These are phyloP conservation scores for Avicennia marina DNA, from an alignment of 257 asterid species.

Conservation along the genomic window DNA sequence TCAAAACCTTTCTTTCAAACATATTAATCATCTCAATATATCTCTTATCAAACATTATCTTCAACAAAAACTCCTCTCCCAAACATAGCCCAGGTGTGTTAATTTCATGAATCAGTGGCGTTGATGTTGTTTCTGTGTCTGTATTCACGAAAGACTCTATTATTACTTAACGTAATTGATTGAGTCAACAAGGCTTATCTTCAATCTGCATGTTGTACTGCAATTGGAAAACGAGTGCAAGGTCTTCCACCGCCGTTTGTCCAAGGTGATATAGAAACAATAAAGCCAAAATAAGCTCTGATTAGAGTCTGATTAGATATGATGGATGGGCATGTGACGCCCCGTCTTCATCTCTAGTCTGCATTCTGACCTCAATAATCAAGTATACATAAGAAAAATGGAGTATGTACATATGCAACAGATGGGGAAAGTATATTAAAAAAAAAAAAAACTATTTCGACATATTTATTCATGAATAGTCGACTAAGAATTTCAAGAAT, in stretches of 20 bases:
- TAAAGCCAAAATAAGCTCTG: constrained; percentile 14
- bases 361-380: too few species aligned
- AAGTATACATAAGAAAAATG: too few species aligned
- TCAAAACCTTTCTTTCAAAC: too few species aligned
- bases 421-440: too few species aligned
- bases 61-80: too few species aligned
- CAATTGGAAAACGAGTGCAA: constrained; percentile 31
- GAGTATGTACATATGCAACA: background rate
- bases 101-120: too few species aligned
- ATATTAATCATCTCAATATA: too few species aligned
- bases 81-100: too few species aligned
- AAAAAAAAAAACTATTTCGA: background rate
- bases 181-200: constrained; percentile 29
- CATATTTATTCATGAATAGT: too few species aligned
- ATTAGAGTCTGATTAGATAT: constrained; percentile 22
- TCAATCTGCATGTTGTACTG: constrained; percentile 26
- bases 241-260: constrained; percentile 18
- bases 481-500: too few species aligned
- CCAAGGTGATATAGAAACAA: constrained; percentile 5
- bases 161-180: constrained; percentile 34
- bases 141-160: constrained; percentile 23
- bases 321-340: background rate
- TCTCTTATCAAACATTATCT: too few species aligned
- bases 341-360: background rate
- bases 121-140: constrained; percentile 22